A percentile compares a stretch with the other conserved stretches of the same genome.
Evolutionary conservation across 768 basidiomycete genomes (phyloP).

Genomic region (Tylopilus sp.): DNA sequence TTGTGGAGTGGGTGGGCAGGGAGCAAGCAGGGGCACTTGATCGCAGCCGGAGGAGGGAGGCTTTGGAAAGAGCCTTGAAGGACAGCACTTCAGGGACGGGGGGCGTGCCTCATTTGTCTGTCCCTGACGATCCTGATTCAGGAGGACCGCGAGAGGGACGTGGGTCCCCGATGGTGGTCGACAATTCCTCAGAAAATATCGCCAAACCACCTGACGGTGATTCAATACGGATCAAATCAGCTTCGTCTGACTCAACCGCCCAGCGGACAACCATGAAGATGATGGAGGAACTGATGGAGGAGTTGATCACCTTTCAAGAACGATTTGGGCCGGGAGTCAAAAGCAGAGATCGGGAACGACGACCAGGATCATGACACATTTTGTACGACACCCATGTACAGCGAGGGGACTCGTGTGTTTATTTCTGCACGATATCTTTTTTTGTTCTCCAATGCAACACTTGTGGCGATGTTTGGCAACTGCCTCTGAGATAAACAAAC

Average conservation of each 20-base stretch:
- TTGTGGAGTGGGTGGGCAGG: conserved; percentile 92
- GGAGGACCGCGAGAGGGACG: conserved; percentile 13
- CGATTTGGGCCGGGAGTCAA: conserved; percentile 65
- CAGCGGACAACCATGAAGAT: conserved; percentile 60
- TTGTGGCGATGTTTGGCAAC: conserved; percentile 29
- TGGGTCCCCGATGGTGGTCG: conserved; percentile 35
- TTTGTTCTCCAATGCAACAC: neutral
- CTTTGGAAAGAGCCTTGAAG: conserved; percentile 55
- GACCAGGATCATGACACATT: conserved; percentile 34
- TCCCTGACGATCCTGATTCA: conserved; percentile 15
- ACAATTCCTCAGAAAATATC: conserved; percentile 15
- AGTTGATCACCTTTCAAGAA: conserved; percentile 86
- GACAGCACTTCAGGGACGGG: conserved; percentile 8
- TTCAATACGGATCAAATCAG: conserved; percentile 5
- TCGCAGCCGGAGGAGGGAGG: conserved; percentile 63
- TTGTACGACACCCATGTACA: conserved; percentile 5
- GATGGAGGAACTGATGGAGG: conserved; percentile 91
- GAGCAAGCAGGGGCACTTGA: conserved; percentile 78
- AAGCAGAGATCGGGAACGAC: conserved; percentile 51
- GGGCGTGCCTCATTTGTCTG: conserved; percentile 3
- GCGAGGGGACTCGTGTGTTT: conserved; percentile 1
- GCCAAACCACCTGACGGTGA: conserved; percentile 16
- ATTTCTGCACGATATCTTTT: conserved; percentile 17
- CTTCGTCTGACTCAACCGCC: conserved; percentile 10
- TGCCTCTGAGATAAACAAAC: conserved; percentile 26